Evolutionary conservation across 140 eudicot species (phyloP), one percentile per base, ranked within the genome.

Genomic region (Oenanthe javanica): DNA sequence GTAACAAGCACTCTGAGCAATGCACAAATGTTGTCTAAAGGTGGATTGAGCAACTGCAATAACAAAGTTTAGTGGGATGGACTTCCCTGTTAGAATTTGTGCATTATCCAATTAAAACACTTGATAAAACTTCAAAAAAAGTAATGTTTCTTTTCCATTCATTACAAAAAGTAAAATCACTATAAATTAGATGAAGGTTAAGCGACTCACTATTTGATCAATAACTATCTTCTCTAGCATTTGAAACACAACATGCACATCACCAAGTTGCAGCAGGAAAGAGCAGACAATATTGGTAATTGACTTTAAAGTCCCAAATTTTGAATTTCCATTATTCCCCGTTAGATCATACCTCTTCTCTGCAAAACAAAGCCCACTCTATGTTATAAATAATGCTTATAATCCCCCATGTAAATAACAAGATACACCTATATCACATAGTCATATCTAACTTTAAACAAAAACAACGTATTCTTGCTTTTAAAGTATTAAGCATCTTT

Each of bases 1-100:
- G 86, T 80, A 19, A 79, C 67, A 51, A 92, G 90, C 89, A 93
- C 79, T 88, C 97, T 84, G 81, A 94, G 86, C 87, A 94, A 83
- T 50, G 93, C 93, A 85, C 97, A 92, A 19, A 82, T 88, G 82
- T 92, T 94, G 81, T 94, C 97, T 83, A 84, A n/a, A 14, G 92
- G 86, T 69, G 66, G 85, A 70, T 83, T 83, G 49, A 75, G 82
- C 25, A 89, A 84, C 97, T 92, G 93, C 66, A 75, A 76, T 70
- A 55, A 48, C 15, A 79, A 10, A 82, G 38, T 25, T 21, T 48
- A 19, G 2, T 76, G 80, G 61, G 42, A 74, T 47, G 38, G 36
- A 45, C 31, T 47, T 4, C 8, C 57, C 15, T 25, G 43, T 74
- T 2, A 36, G 10, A 38, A 13, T 15, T 69, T 16, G 47, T 71